Evolutionary conservation across 495 filamentous ascomycete genomes (phyloP).

Genomic region (Podospora comata): DNA sequence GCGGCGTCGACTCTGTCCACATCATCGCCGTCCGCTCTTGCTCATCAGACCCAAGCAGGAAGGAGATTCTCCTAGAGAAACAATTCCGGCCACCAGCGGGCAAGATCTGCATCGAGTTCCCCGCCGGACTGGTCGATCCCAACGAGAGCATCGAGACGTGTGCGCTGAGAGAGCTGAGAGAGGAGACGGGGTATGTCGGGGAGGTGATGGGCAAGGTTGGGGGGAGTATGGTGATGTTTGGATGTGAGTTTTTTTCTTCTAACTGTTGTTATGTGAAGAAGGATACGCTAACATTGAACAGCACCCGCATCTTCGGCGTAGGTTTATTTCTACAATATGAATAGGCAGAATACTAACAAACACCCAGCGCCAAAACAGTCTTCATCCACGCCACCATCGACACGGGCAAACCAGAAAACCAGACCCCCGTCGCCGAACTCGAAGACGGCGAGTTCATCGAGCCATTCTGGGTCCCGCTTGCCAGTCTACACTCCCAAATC

Average conservation of each 20-base stretch:
- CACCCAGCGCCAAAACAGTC: constrained; percentile 66
- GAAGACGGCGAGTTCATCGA: constrained; percentile 79
- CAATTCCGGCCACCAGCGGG: constrained; percentile 76
- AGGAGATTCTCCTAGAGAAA: constrained; percentile 64
- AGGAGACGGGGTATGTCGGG: constrained; percentile 80
- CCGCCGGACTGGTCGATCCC: constrained; percentile 70
- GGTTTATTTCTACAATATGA: background rate
- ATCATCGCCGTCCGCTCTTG: constrained; percentile 70
- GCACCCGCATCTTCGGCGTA: constrained; percentile 39
- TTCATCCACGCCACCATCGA: constrained; percentile 68
- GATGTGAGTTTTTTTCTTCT: constrained; percentile 51
- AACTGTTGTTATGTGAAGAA: background rate
- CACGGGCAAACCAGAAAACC: constrained; percentile 51
- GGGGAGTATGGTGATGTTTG: constrained; percentile 45
- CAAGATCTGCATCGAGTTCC: constrained; percentile 67
- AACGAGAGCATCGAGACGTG: constrained; percentile 67
- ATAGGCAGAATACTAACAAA: background rate
- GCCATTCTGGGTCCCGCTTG: constrained; percentile 63
- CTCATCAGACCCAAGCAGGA: constrained; percentile 21
- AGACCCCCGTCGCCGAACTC: constrained; percentile 61
- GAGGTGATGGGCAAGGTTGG: constrained; percentile 35
- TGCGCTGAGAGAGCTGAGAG: constrained; percentile 69
- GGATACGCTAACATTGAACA: constrained; percentile 6
- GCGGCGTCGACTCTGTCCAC: constrained; percentile 67
- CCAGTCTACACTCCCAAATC: constrained; percentile 54